Evolutionary conservation across 106 monocot genomes (phyloP).

Genomic region (Gastrodia elata): DNA sequence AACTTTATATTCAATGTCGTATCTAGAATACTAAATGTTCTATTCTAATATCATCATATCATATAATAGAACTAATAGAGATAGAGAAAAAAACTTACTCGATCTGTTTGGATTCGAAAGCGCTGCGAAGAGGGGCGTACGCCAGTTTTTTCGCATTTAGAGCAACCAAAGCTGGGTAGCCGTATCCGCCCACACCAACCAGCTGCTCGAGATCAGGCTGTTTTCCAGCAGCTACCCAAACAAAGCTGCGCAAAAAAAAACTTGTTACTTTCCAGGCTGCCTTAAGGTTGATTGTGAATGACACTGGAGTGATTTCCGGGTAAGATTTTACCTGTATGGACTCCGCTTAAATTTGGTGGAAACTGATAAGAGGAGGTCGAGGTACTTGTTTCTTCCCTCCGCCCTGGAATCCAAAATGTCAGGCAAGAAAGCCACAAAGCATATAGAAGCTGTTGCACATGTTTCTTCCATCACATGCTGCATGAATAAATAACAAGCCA

Average conservation of each 20-base stretch:
- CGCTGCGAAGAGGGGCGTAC: conserved; percentile 86
- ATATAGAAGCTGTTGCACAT: conserved; percentile 85
- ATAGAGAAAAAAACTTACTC: conserved; percentile 29
- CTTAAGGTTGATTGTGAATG: background rate
- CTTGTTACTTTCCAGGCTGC: background rate
- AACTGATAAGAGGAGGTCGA: conserved; percentile 61
- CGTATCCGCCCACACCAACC: conserved; percentile 96
- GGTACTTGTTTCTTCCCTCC: conserved; percentile 91
- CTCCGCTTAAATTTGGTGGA: conserved; percentile 88
- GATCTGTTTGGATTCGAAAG: conserved; percentile 73
- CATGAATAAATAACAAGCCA: background rate
- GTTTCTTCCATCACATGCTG: conserved; percentile 92
- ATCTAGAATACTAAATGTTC: no score
- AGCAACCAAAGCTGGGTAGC: conserved; percentile 93
- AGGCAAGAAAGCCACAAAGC: conserved; percentile 93
- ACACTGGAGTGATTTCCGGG: background rate
- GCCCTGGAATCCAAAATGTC: conserved; percentile 98
- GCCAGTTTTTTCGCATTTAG: conserved; percentile 85
- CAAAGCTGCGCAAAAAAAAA: conserved; percentile 40
- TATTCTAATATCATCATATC: background rate
- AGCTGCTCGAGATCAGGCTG: conserved; percentile 88
- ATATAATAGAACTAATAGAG: background rate
- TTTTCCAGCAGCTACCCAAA: conserved; percentile 87
- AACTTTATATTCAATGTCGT: no score
- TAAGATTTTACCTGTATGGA: conserved; percentile 69